phyloP scores from a whole-genome alignment of 768 basidiomycete species.

The Leccinum rimulosum region DNA sequence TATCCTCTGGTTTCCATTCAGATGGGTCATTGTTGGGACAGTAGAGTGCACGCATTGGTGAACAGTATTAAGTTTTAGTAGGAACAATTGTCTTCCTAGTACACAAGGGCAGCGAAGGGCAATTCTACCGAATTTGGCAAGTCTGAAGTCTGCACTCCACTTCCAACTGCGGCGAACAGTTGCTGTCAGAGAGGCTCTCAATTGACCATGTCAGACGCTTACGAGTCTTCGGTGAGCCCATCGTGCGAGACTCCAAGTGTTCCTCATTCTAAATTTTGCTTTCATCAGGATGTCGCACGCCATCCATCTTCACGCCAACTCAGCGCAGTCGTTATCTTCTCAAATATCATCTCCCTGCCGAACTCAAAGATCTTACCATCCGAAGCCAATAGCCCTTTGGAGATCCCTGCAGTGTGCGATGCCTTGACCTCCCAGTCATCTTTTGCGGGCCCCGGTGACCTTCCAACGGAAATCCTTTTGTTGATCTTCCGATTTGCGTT shows the following conservation, averaged over 20 bases:
- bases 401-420: too few species aligned
- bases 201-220: not conserved
- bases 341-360: not conserved
- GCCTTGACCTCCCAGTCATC: not conserved
- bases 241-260: not conserved
- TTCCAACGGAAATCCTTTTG: slow-evolving; percentile 10
- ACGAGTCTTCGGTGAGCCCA: not conserved
- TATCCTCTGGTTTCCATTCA: not conserved
- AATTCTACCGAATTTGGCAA: not conserved
- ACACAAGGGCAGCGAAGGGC: too few species aligned
- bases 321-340: slow-evolving; percentile 1
- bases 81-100: too few species aligned
- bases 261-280: not conserved
- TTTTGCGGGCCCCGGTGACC: not conserved
- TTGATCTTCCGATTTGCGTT: slow-evolving; percentile 5
- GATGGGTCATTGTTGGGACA: not conserved
- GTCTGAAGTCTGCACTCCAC: not conserved
- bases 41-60: not conserved
- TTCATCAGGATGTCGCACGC: not conserved
- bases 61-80: not conserved
- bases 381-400: not conserved
- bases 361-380: not conserved
- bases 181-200: not conserved
- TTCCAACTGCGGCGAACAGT: not conserved
- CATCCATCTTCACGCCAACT: not conserved